phyloP scores from a whole-genome alignment of 768 basidiomycete species.

The Amanita pseudoporphyria region DNA sequence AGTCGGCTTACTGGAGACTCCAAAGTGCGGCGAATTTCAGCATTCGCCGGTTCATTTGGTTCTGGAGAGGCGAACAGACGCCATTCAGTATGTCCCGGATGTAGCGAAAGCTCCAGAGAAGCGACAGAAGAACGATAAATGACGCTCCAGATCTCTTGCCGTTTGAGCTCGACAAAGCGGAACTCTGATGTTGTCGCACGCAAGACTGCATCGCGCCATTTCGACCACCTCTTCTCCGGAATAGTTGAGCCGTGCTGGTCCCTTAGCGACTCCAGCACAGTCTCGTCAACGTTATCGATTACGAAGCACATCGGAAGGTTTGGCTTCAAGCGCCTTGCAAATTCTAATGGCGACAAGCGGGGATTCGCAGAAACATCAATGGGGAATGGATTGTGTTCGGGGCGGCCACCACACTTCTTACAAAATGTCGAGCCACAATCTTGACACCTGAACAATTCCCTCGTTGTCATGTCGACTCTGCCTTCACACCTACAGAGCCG shows the following conservation, averaged over 20 bases:
- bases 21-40: conserved; percentile 66
- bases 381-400: conserved; percentile 66
- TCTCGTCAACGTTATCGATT: conserved; percentile 38
- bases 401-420: conserved; percentile 80
- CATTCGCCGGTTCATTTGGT: conserved; percentile 61
- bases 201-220: conserved; percentile 62
- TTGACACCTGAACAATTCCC: conserved; percentile 54
- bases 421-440: conserved; percentile 80
- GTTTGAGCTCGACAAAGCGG: conserved; percentile 76
- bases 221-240: conserved; percentile 48
- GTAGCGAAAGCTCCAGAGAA: conserved; percentile 64
- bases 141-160: conserved; percentile 83
- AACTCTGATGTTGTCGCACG: conserved; percentile 54
- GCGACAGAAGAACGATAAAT: conserved; percentile 67
- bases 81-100: conserved; percentile 79
- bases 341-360: conserved; percentile 64
- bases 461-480: conserved; percentile 62
- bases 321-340: conserved; percentile 70
- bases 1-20: conserved; percentile 72
- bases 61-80: conserved; percentile 68
- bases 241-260: conserved; percentile 30
- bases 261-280: conserved; percentile 44
- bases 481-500: conserved; percentile 92
- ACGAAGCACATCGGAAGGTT: conserved; percentile 81
- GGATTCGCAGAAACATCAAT: conserved; percentile 42